These are phyloP conservation scores for Cardamine chenopodiifolia DNA, from an alignment of 345 rosid species.

Conservation along the genomic window DNA sequence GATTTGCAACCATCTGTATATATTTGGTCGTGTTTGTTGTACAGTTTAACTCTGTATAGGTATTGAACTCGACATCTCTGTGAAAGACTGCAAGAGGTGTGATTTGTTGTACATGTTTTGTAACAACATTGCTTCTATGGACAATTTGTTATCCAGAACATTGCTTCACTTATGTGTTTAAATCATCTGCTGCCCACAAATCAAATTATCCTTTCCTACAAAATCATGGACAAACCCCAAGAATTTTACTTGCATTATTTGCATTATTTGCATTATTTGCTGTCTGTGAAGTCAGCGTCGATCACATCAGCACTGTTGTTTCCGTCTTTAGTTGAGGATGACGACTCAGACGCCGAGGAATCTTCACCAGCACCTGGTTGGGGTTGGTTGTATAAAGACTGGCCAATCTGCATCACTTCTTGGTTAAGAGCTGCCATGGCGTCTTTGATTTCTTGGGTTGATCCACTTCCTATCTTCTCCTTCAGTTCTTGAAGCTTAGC, in stretches of 20 bases:
- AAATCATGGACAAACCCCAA: conserved; percentile 1
- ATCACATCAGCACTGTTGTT: conserved; percentile 66
- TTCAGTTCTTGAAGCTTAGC: conserved; percentile 78
- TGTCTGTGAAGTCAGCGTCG: conserved; percentile 83
- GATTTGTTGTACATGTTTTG: conserved; percentile 13
- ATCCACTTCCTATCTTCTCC: conserved; percentile 66
- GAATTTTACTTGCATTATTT: background rate
- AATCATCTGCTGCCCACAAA: background rate
- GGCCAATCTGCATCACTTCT: conserved; percentile 97
- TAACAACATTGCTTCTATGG: background rate
- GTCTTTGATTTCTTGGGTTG: conserved; percentile 82
- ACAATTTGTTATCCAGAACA: background rate
- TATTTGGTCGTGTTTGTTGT: conserved; percentile 21
- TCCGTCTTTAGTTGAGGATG: conserved; percentile 57
- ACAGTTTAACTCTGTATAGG: background rate
- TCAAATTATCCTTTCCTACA: background rate
- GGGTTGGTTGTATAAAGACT: conserved; percentile 87
- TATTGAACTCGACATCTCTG: background rate
- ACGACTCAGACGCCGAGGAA: conserved; percentile 29
- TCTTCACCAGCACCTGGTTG: conserved; percentile 59
- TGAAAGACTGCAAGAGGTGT: conserved; percentile 9
- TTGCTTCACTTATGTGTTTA: background rate
- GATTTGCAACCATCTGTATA: conserved; percentile 1
- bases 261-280: conserved; percentile 54
- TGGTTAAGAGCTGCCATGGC: conserved; percentile 86